phyloP scores from a whole-genome alignment of 148 eudicot genomes.

The Dianthus caryophyllus region DNA sequence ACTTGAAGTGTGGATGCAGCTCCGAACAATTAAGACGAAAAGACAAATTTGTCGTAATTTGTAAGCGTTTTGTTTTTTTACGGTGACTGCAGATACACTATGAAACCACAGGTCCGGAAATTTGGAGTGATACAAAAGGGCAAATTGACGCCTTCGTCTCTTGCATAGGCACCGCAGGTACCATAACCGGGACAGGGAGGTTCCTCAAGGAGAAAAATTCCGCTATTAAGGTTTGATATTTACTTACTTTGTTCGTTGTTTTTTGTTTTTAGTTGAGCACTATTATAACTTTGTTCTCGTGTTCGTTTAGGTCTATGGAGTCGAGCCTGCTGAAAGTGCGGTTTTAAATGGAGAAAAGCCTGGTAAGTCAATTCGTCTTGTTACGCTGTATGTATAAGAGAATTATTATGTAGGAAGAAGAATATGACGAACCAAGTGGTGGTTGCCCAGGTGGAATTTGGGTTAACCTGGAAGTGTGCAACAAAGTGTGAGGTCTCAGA shows the following conservation, averaged over 20 bases:
- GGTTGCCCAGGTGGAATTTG: too few species aligned
- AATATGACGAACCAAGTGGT: too few species aligned
- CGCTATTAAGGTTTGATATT: constrained; percentile 51
- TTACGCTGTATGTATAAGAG: neutral
- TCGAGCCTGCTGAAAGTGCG: constrained; percentile 84
- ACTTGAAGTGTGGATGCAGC: neutral
- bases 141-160: constrained; percentile 66
- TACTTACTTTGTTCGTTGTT: neutral
- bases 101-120: constrained; percentile 90
- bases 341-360: constrained; percentile 73
- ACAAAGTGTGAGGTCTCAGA: too few species aligned
- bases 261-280: neutral
- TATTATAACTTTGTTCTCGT: constrained; percentile 1
- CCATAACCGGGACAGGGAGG: constrained; percentile 67
- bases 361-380: constrained; percentile 43
- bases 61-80: neutral
- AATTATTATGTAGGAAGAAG: too few species aligned
- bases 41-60: neutral
- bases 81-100: constrained; percentile 51
- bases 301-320: constrained; percentile 49
- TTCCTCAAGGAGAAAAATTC: constrained; percentile 78
- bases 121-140: constrained; percentile 67
- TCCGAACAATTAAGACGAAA: too few species aligned
- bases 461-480: too few species aligned
- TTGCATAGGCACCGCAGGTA: constrained; percentile 84